phyloP scores from a whole-genome alignment of 2,329 filamentous ascomycete species.

The Claviceps sp. region DNA sequence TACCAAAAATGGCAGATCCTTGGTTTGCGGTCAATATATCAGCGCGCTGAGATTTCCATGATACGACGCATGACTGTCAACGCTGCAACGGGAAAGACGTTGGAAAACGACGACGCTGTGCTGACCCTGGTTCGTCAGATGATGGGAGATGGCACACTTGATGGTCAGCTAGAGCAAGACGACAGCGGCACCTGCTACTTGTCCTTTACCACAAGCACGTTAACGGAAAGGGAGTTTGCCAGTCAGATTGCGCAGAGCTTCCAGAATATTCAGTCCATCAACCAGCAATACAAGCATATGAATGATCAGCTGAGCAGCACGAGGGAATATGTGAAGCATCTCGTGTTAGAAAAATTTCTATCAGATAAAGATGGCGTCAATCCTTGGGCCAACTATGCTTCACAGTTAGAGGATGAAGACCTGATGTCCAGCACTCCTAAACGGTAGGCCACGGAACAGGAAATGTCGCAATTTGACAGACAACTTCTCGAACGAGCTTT shows the following conservation, averaged over 20 bases:
- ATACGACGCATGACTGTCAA: conserved; percentile 37
- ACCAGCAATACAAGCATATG: conserved; percentile 34
- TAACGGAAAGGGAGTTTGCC: conserved; percentile 39
- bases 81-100: conserved; percentile 34
- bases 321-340: conserved; percentile 40
- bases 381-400: conserved; percentile 27
- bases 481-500: too few species aligned
- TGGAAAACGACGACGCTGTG: conserved; percentile 29
- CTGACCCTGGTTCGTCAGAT: conserved; percentile 37
- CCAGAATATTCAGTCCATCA: conserved; percentile 29
- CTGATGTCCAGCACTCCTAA: conserved; percentile 36
- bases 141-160: conserved; percentile 40
- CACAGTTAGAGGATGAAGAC: conserved; percentile 45
- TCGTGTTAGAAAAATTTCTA: conserved; percentile 32
- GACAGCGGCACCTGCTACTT: conserved; percentile 30
- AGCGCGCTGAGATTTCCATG: conserved; percentile 40
- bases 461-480: too few species aligned
- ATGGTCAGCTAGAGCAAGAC: conserved; percentile 36
- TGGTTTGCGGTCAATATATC: conserved; percentile 59
- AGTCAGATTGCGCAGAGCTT: conserved; percentile 29
- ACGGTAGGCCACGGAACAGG: background rate
- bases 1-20: conserved; percentile 67
- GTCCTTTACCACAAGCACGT: conserved; percentile 30
- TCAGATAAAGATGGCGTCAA: conserved; percentile 28
- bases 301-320: conserved; percentile 41